phyloP scores from a whole-genome alignment of 306 rosid species.

The Echinosophora koreensis region DNA sequence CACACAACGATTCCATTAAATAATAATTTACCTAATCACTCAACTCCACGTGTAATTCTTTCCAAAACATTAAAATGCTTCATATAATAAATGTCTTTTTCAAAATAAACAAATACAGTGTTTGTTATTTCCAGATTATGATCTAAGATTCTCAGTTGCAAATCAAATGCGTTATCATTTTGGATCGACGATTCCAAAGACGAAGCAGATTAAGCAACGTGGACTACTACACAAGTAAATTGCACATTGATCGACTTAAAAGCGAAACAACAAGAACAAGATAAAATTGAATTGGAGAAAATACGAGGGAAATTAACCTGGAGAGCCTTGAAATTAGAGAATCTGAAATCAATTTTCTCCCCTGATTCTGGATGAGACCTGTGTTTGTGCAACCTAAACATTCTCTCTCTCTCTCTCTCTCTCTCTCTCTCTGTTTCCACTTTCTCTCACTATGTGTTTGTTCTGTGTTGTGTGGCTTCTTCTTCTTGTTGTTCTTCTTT shows the following conservation, averaged over 20 bases:
- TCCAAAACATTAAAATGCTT: slow-evolving; percentile 24
- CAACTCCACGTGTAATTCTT: slow-evolving; percentile 2
- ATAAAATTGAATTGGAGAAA: not conserved
- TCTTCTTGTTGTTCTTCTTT: not conserved
- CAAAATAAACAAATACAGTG: not conserved
- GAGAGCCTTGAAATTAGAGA: slow-evolving; percentile 65
- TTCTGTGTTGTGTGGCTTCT: not conserved
- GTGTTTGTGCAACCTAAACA: slow-evolving; percentile 83
- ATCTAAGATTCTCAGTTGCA: not conserved
- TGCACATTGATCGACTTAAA: slow-evolving; percentile 17
- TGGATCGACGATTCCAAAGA: slow-evolving; percentile 20
- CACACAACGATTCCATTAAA: not conserved
- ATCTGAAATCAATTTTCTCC: slow-evolving; percentile 61
- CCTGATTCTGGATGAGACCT: slow-evolving; percentile 61
- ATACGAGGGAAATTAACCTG: slow-evolving; percentile 48
- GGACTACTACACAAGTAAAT: not conserved
- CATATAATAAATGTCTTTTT: not conserved
- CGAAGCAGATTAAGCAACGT: slow-evolving; percentile 22
- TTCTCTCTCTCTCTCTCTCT: slow-evolving; percentile 44
- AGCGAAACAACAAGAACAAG: not conserved
- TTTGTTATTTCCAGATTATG: slow-evolving; percentile 26
- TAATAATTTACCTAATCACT: slow-evolving; percentile 18
- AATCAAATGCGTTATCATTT: not conserved
- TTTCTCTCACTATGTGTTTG: not conserved
- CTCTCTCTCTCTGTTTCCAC: slow-evolving; percentile 25